These are phyloP conservation scores for Cladosporium sp. DNA, from an alignment of 2,329 filamentous ascomycete species.

Conservation along the genomic window DNA sequence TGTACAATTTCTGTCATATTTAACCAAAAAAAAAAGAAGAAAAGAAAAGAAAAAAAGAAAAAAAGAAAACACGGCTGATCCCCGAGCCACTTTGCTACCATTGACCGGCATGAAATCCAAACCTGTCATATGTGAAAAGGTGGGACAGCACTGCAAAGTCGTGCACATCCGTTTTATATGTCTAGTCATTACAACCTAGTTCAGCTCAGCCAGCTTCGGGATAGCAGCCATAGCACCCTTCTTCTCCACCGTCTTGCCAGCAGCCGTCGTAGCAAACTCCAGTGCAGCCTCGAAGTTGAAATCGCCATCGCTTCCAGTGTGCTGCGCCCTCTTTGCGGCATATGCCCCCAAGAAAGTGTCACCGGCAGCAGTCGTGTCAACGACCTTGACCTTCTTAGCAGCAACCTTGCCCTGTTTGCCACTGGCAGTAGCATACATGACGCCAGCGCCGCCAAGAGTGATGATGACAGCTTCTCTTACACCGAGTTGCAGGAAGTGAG, in stretches of 20 bases:
- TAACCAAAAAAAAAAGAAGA: no score
- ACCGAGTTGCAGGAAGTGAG: constrained; percentile 65
- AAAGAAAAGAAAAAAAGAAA: no score
- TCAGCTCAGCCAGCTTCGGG: constrained; percentile 61
- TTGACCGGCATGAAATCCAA: not conserved
- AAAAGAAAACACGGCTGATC: no score
- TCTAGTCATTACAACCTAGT: constrained; percentile 6
- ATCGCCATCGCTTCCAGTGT: constrained; percentile 24
- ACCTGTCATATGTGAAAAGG: not conserved
- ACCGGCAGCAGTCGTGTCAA: constrained; percentile 91
- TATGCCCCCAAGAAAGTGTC: constrained; percentile 94
- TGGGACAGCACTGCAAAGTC: not conserved
- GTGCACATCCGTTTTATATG: not conserved
- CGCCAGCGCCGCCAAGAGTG: constrained; percentile 67
- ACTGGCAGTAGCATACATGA: constrained; percentile 31
- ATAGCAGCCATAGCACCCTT: constrained; percentile 66
- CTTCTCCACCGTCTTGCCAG: constrained; percentile 66
- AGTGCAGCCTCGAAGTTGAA: constrained; percentile 58
- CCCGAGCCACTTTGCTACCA: no score
- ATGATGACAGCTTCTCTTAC: constrained; percentile 78
- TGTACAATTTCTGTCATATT: not conserved
- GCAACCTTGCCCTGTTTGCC: constrained; percentile 29
- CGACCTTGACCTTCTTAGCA: constrained; percentile 71
- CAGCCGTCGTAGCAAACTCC: constrained; percentile 60
- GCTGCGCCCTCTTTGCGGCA: constrained; percentile 52